Base-by-base conservation (phyloP, 2,329 filamentous ascomycete genomes). In the Colletotrichum noveboracense region DNA sequence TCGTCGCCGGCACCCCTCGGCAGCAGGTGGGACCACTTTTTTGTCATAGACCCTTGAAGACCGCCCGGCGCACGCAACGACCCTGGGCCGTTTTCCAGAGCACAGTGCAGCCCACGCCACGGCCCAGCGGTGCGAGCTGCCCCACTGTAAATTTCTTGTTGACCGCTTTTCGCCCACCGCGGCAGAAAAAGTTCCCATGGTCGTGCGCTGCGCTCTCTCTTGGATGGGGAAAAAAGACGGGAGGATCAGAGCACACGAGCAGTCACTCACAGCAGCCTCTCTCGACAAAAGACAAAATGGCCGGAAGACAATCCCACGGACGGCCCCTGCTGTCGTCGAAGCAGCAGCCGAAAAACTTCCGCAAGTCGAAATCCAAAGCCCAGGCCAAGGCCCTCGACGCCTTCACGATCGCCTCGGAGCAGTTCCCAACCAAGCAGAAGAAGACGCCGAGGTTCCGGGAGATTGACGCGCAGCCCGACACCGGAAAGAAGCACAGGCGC, bases 241-340 rank as follows among this genome's bases (percentile, higher is more conserved):
- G 43, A 52, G n/a, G 43, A 52, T 36, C 36, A 52, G 18, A 70
- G 32, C 56, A 24, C 26, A 56, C 62, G 52, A 52, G 16, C 26
- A 48, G n/a, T 7, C 43, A 66, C 62, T 18, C 26, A 24, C 36
- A 18, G 7, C 28, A 26, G n/a, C 28, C 10, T n/a, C 36, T 14
- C 28, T 13, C 43, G 55, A 61, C 24, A n/a, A 43, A 56, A 24
- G 24, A 30, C 76, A 84, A 71, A 52, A 92, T 92, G 90, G 87
- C 89, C 24, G 90, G 91, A 81, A 87, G 90, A 78, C 90, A 92
- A 85, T 85, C 90, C 61, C 90, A 92, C 81, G 91, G 91, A 38
- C 84, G 90, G 78, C 83, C 90, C 24, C 82, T 92, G 26, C 81
- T 89, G 77, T 82, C 86, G 13, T 81, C 80, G 76, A 78, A 77